These are phyloP conservation scores for Pseudogymnoascus sp. DNA, from an alignment of 2,329 filamentous ascomycete species.

Conservation along the genomic window DNA sequence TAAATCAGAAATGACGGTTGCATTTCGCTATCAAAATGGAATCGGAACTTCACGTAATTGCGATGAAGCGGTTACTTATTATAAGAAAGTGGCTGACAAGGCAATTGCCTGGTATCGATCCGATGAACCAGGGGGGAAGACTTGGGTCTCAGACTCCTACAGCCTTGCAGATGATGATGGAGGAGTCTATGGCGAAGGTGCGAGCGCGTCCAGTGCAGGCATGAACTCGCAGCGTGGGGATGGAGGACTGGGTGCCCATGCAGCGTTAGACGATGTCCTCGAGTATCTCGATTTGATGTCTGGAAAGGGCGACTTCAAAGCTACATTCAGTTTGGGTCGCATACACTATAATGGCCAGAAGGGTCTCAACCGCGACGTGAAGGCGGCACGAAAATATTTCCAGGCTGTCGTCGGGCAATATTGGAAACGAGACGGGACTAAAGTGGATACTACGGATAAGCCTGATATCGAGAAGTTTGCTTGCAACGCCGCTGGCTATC, in stretches of 20 bases:
- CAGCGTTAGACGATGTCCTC: slow-evolving; percentile 84
- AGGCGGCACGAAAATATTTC: slow-evolving; percentile 61
- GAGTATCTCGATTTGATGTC: slow-evolving; percentile 76
- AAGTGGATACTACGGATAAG: slow-evolving; percentile 46
- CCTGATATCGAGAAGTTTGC: slow-evolving; percentile 56
- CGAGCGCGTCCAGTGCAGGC: slow-evolving; percentile 82
- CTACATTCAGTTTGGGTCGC: slow-evolving; percentile 62
- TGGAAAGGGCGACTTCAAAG: slow-evolving; percentile 65
- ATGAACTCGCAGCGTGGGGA: slow-evolving; percentile 69
- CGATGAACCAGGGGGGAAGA: slow-evolving; percentile 81
- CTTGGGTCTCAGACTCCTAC: slow-evolving; percentile 70
- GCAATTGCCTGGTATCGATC: slow-evolving; percentile 81
- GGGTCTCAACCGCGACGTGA: slow-evolving; percentile 53
- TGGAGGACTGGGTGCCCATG: slow-evolving; percentile 72
- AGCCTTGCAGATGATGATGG: slow-evolving; percentile 85
- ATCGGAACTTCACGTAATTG: slow-evolving; percentile 83
- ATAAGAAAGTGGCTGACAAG: slow-evolving; percentile 90
- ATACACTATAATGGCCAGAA: slow-evolving; percentile 64
- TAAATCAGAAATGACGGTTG: slow-evolving; percentile 87
- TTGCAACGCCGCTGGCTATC: slow-evolving; percentile 62
- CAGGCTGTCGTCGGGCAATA: slow-evolving; percentile 60
- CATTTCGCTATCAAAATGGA: slow-evolving; percentile 76
- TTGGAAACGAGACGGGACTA: slow-evolving; percentile 59
- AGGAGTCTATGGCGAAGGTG: slow-evolving; percentile 91
- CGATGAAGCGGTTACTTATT: slow-evolving; percentile 77